Evolutionary conservation across 2,329 filamentous ascomycete genomes (phyloP), one percentile per base, ranked within the genome.

Genomic region (Alternaria viburni): DNA sequence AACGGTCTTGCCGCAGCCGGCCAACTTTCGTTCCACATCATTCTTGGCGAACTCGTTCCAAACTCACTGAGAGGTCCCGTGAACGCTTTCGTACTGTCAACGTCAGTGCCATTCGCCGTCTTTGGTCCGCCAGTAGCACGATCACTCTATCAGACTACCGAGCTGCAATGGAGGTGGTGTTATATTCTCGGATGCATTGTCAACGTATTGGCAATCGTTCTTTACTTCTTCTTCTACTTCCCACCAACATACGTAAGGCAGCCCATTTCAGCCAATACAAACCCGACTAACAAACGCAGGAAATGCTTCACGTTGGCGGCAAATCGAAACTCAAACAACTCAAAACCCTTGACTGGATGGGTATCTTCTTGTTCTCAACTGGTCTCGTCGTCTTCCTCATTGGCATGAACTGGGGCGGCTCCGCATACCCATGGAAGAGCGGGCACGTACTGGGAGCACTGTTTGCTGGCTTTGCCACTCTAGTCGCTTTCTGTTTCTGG

Each of bases 381-480:
- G 82, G 83, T 5, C 79, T 84, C 3, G 81, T 81, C 6, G 73
- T 85, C 0, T 80, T 85, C 58, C 73, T 85, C 9, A 81, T 85
- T 65, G 83, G 83, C 6, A 75, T 85, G 57, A 83, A 81, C 23
- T 84, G 77, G 77, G 79, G 78, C 9, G 79, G 79, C n/a, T 71
- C 66, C 3, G 62, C 70, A 21, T 80, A 77, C 60, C 69, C 77
- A 4, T 81, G 80, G 80, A 69, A 69, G 41, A 75, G 71, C 21
- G 74, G 69, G 11, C 75, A 78, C 23, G 78, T 79, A 2, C 72
- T 80, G 6, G 75, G 78, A 4, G 74, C 79, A 3, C 63, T 80
- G 4, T 70, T 79, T 41, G 68, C 69, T 25, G 79, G 79, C 2
- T 71, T 77, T 52, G 68, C 70, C 15, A 73, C 73, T 12, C 62